Percentiles rank a stretch among this genome's conserved stretches.
These are phyloP conservation scores for Macrolepiota fuliginosa DNA, from an alignment of 768 basidiomycete genomes.

Conservation along the genomic window DNA sequence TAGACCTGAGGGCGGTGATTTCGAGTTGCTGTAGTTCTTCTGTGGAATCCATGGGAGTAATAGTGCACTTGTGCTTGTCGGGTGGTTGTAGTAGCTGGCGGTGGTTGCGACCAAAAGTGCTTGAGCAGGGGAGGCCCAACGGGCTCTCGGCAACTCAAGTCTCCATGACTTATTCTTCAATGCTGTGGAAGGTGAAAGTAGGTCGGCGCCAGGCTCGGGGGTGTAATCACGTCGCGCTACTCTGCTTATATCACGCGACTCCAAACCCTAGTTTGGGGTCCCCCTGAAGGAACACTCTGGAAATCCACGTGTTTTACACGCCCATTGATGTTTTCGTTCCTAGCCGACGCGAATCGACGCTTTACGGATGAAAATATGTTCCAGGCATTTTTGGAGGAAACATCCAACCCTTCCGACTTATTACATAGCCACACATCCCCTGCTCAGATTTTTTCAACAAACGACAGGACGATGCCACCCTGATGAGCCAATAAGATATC, in stretches of 20 bases:
- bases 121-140: conserved; percentile 63
- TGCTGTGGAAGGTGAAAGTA: neutral
- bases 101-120: conserved; percentile 35
- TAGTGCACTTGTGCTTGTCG: conserved; percentile 8
- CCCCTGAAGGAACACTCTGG: no score
- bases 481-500: no score
- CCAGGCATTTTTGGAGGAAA: no score
- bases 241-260: neutral
- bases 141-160: conserved; percentile 78
- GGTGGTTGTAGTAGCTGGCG: conserved; percentile 17
- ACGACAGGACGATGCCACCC: no score
- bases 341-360: no score
- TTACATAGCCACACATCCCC: no score
- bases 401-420: no score
- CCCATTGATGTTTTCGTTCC: no score
- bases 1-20: conserved; percentile 77
- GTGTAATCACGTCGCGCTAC: neutral
- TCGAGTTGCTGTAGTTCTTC: conserved; percentile 67
- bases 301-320: no score
- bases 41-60: conserved; percentile 61
- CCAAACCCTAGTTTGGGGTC: neutral
- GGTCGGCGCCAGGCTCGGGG: neutral
- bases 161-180: conserved; percentile 44
- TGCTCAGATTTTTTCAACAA: no score
- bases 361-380: no score